phyloP scores from a whole-genome alignment of 305 asterid genomes.

The Fraxinus greggii region DNA sequence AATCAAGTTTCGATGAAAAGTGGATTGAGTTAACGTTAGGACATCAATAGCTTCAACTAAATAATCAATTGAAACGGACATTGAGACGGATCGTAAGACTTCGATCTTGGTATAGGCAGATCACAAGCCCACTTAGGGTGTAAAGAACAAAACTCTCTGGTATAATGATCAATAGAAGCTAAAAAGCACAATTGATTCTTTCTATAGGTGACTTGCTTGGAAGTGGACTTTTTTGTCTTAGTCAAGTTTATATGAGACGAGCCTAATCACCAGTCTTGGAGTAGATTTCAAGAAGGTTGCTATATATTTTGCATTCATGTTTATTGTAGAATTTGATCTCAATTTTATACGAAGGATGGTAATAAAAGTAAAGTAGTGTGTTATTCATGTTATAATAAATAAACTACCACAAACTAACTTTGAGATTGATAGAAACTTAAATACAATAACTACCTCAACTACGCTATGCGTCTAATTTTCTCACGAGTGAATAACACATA shows the following conservation, averaged over 20 bases:
- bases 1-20: not conserved
- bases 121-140: no score
- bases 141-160: not conserved
- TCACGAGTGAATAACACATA: no score
- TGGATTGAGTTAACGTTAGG: not conserved
- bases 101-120: not conserved
- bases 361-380: not conserved
- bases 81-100: not conserved
- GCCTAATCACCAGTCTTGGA: not conserved
- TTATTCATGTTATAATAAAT: no score
- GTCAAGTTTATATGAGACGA: not conserved
- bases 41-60: conserved; percentile 12
- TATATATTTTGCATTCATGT: not conserved
- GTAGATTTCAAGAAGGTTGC: not conserved
- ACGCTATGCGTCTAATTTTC: not conserved
- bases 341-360: not conserved
- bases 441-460: not conserved
- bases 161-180: not conserved
- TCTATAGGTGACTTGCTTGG: not conserved
- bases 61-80: not conserved
- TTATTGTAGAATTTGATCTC: not conserved
- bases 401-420: not conserved
- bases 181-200: not conserved
- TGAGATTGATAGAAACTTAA: not conserved
- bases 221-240: not conserved